These are phyloP conservation scores for Babesia ovis DNA, from an alignment of 169 alveolate species.

Conservation along the genomic window DNA sequence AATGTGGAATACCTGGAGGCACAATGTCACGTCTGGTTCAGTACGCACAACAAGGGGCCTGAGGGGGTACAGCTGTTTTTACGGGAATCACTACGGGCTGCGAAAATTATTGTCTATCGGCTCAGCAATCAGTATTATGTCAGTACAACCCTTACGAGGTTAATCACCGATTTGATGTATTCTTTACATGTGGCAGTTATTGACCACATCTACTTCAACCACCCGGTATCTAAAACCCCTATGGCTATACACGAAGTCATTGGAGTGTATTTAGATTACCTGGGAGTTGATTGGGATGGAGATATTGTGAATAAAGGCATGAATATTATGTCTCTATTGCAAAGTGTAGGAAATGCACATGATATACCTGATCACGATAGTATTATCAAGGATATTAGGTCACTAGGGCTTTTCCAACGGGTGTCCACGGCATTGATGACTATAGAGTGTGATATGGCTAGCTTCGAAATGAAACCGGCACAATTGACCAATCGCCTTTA, in stretches of 20 bases:
- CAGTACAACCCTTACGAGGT: background rate
- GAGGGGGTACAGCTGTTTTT: conserved; percentile 3
- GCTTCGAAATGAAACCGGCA: background rate
- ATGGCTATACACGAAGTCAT: conserved; percentile 11
- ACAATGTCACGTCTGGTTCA: conserved; percentile 27
- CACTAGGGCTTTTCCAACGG: conserved; percentile 13
- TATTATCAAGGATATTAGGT: background rate
- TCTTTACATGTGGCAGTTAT: background rate
- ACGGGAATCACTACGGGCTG: conserved; percentile 4
- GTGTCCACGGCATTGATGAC: conserved; percentile 3
- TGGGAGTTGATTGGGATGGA: conserved; percentile 39
- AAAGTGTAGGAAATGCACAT: background rate
- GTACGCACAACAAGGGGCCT: conserved; percentile 2
- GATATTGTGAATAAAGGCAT: background rate
- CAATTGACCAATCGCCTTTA: background rate
- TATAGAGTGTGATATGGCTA: background rate
- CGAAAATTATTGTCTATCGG: conserved; percentile 7
- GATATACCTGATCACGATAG: conserved; percentile 3
- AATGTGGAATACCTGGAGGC: conserved; percentile 33
- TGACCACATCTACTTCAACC: conserved; percentile 5
- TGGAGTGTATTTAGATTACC: conserved; percentile 6
- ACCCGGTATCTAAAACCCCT: background rate
- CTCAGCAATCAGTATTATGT: conserved; percentile 11
- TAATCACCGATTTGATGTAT: conserved; percentile 12
- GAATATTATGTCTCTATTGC: background rate